Base-by-base conservation (phyloP, 805 yeast species). In the Zygoascus tannicola region DNA sequence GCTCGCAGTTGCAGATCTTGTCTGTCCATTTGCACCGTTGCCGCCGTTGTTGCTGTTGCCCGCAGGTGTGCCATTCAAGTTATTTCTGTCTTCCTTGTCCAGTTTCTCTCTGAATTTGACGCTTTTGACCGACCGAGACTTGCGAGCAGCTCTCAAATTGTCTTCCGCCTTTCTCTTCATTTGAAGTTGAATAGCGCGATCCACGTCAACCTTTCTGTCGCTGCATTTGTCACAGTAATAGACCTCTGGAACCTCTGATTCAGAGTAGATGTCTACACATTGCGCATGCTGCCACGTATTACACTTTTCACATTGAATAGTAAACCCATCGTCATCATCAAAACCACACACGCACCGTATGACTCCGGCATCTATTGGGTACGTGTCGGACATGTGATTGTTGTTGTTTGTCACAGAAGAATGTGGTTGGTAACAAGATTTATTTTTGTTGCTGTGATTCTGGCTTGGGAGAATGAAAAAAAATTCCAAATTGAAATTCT, bases 241-340 rank as follows among this genome's bases (percentile, higher is more conserved):
- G 43, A 76, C 77, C 44, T 86, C 95, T 0, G 95, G 95, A 0
- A 80, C 94, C 40, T 82, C 80, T 33, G 76, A 81, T 46, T 75
- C 76, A 37, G 80, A 75, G 37, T 69, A 69, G 45, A 84, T 85
- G 5, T 81, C 82, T 75, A 86, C 85, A 63, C 97, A 88, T n/a
- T 76, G 70, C 22, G 92, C 87, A 65, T 88, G 97, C 59, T 88
- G 96, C 97, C 97, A 88, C 49, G 95, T 76, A 61, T 75, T 80
- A 62, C 97, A 88, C 28, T 76, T 72, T 59, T 87, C 96, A 66
- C 97, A 88, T 62, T 90, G 96, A 47, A 88, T 83, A 1, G 97
- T 88, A 61, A 85, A 85, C 0, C 96, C 95, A 60, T 88, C 97
- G 62, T 90, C 97, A 50, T 88, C 95, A 48, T 79, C 85, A 53